Evolutionary conservation across 768 basidiomycete species (phyloP).

Genomic region (Amanita pallidorosea): DNA sequence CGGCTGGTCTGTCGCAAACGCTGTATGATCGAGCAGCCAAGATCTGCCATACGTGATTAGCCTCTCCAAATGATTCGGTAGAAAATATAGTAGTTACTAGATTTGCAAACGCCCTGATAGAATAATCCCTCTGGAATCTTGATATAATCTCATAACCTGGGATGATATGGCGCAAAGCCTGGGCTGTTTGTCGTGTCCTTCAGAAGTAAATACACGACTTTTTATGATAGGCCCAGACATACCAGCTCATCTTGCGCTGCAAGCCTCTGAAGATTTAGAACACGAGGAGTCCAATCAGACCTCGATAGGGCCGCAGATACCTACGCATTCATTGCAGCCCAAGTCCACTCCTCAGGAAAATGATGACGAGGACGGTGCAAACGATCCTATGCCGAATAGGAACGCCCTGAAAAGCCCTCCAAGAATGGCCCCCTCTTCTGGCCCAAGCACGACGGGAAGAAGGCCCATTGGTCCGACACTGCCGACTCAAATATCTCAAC

Average conservation of each 20-base stretch:
- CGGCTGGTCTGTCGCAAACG: no score
- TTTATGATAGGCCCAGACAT: constrained; percentile 41
- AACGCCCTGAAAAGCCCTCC: no score
- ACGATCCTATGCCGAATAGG: constrained; percentile 17
- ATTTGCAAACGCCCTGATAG: no score
- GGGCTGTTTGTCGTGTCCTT: constrained; percentile 1
- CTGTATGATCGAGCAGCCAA: no score
- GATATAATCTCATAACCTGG: no score
- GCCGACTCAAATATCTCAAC: constrained; percentile 27
- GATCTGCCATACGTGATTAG: no score
- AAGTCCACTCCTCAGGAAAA: constrained; percentile 14
- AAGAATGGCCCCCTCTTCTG: constrained; percentile 15
- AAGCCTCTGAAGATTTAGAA: constrained; percentile 13
- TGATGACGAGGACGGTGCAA: constrained; percentile 11
- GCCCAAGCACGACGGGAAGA: constrained; percentile 16
- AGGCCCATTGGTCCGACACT: constrained; percentile 43
- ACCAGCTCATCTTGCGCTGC: constrained; percentile 30
- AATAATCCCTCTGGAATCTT: no score
- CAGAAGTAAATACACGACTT: neutral
- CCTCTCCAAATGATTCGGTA: no score
- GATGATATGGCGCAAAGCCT: no score
- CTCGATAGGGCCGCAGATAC: constrained; percentile 45
- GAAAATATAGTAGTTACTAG: no score
- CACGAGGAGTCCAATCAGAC: constrained; percentile 17
- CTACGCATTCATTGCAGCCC: constrained; percentile 24